phyloP scores from a whole-genome alignment of 2,329 filamentous ascomycete species.

The Sporothrix protearum region DNA sequence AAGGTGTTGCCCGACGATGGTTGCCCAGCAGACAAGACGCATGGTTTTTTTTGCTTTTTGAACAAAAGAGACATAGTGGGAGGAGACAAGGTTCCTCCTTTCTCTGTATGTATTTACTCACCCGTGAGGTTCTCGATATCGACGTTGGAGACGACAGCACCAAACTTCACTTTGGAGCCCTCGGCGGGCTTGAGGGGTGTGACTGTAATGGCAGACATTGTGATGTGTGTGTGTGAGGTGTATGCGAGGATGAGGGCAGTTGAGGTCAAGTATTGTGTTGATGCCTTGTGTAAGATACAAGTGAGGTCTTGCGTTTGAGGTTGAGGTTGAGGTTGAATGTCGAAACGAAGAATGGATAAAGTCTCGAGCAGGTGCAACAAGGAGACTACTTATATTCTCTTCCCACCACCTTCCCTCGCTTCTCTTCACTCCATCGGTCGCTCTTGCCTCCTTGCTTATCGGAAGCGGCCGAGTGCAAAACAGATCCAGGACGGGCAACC shows the following conservation, averaged over 20 bases:
- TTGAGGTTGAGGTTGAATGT: background rate
- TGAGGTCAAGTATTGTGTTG: background rate
- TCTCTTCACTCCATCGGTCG: background rate
- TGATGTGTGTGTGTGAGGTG: background rate
- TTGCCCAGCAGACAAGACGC: conserved; percentile 17
- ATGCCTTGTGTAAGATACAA: background rate
- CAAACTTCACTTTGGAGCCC: conserved; percentile 49
- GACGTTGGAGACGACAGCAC: conserved; percentile 55
- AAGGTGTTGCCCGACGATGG: conserved; percentile 16
- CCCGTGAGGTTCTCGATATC: conserved; percentile 61
- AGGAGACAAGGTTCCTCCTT: background rate
- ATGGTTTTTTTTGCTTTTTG: background rate
- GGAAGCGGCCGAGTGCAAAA: conserved; percentile 21
- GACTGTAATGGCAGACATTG: conserved; percentile 29
- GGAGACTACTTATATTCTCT: conserved; percentile 6
- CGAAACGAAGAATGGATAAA: background rate
- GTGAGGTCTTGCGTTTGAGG: background rate
- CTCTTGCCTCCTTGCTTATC: conserved; percentile 6
- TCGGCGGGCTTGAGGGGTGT: conserved; percentile 23
- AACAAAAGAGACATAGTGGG: background rate
- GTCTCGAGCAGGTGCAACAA: background rate
- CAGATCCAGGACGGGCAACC: background rate
- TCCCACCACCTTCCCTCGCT: too few species aligned
- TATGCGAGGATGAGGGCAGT: background rate
- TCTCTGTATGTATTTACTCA: conserved; percentile 39